A percentile compares a stretch with the other conserved stretches of the same genome.
Evolutionary conservation across 2,329 filamentous ascomycete genomes (phyloP).

Genomic region (Phialocephala sp.): DNA sequence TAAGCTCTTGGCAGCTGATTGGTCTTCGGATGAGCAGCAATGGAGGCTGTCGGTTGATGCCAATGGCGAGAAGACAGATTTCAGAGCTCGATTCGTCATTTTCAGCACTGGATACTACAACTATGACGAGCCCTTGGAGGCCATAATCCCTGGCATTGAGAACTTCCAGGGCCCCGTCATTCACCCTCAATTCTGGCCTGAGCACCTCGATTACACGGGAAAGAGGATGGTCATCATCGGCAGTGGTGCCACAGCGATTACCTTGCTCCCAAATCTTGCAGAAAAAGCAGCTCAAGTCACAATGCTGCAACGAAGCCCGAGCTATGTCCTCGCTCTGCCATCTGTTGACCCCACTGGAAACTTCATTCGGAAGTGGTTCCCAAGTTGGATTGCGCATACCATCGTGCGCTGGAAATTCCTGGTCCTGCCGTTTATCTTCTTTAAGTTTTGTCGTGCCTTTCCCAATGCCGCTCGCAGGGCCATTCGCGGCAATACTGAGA

Average conservation of each 20-base stretch:
- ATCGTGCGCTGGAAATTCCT: slow-evolving; percentile 58
- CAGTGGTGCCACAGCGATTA: slow-evolving; percentile 78
- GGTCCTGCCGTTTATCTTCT: slow-evolving; percentile 53
- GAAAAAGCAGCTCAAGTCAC: slow-evolving; percentile 70
- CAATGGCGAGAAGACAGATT: slow-evolving; percentile 41
- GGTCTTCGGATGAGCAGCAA: slow-evolving; percentile 57
- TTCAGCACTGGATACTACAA: slow-evolving; percentile 70
- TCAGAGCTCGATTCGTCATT: slow-evolving; percentile 55
- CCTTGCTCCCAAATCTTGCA: slow-evolving; percentile 73
- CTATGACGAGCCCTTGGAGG: slow-evolving; percentile 59
- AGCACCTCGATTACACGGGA: slow-evolving; percentile 65
- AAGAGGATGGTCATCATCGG: slow-evolving; percentile 56
- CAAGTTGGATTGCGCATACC: slow-evolving; percentile 51
- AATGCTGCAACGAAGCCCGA: slow-evolving; percentile 81
- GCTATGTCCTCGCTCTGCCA: slow-evolving; percentile 63
- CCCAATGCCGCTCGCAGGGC: slow-evolving; percentile 55
- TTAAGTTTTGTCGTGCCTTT: slow-evolving; percentile 57
- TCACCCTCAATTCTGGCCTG: slow-evolving; percentile 78
- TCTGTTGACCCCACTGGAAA: slow-evolving; percentile 39
- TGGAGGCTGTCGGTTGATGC: slow-evolving; percentile 57
- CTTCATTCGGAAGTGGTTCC: slow-evolving; percentile 45
- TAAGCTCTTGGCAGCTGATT: slow-evolving; percentile 55
- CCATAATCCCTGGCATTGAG: slow-evolving; percentile 62
- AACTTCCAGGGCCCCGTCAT: slow-evolving; percentile 64
- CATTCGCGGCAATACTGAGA: slow-evolving; percentile 52